Conservation (phyloP, 2,329 filamentous ascomycete species). For the Aureobasidium sp. region DNA sequence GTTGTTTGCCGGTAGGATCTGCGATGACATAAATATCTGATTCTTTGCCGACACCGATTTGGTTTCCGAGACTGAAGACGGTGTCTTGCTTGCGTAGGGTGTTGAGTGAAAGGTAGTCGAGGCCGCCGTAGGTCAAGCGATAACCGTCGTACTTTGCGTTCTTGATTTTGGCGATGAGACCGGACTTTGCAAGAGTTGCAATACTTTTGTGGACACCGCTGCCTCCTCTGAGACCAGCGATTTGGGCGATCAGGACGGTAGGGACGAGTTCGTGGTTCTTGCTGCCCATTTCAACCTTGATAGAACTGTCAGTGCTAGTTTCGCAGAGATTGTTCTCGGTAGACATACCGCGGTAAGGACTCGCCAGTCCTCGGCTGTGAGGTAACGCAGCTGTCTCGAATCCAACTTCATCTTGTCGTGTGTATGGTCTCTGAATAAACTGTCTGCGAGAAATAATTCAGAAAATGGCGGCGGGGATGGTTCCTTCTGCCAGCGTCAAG, state of each 20-base stretch:
- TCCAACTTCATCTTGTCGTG: slow-evolving; percentile 78
- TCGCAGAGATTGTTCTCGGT: not conserved
- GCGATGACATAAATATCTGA: slow-evolving; percentile 95
- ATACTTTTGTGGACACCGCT: slow-evolving; percentile 79
- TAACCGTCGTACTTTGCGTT: slow-evolving; percentile 98
- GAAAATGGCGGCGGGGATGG: not conserved
- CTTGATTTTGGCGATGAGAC: slow-evolving; percentile 84
- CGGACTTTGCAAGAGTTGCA: slow-evolving; percentile 82
- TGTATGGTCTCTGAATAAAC: not conserved
- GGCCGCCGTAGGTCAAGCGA: slow-evolving; percentile 87
- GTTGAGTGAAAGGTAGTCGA: slow-evolving; percentile 95
- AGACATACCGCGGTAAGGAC: slow-evolving; percentile 77
- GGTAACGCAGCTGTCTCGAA: slow-evolving; percentile 85
- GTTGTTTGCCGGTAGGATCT: slow-evolving; percentile 65
- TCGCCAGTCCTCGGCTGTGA: slow-evolving; percentile 88
- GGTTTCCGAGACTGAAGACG: slow-evolving; percentile 87
- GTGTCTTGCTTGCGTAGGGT: slow-evolving; percentile 71
- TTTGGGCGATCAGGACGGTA: slow-evolving; percentile 76
- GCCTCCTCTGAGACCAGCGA: slow-evolving; percentile 68
- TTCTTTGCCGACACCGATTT: slow-evolving; percentile 95
- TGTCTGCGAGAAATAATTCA: not conserved
- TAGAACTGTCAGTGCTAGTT: slow-evolving; percentile 18
- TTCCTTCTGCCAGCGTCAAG: not conserved
- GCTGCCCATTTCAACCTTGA: slow-evolving; percentile 82
- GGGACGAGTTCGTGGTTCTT: slow-evolving; percentile 97